Evolutionary conservation across 257 asterid genomes (phyloP).

Genomic region (Verbascum thapsus): DNA sequence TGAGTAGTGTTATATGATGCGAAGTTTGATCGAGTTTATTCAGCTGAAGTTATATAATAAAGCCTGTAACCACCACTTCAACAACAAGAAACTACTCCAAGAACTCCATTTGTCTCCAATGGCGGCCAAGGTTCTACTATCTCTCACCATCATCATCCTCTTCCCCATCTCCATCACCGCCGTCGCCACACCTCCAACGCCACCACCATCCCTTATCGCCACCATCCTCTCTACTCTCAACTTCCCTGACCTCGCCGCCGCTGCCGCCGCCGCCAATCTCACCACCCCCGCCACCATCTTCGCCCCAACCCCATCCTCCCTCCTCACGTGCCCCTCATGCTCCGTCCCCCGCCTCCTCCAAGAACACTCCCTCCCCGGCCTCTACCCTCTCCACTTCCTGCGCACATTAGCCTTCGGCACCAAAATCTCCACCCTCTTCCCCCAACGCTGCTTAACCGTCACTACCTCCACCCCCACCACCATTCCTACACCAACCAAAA

Average conservation of each 20-base stretch:
- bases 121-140: slow-evolving; percentile 22
- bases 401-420: slow-evolving; percentile 65
- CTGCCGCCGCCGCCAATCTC: slow-evolving; percentile 41
- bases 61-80: slow-evolving; percentile 26
- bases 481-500: slow-evolving; percentile 26
- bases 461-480: slow-evolving; percentile 37
- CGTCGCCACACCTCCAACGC: slow-evolving; percentile 27
- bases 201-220: slow-evolving; percentile 34
- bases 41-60: too few species aligned
- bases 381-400: slow-evolving; percentile 64
- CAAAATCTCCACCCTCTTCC: slow-evolving; percentile 54
- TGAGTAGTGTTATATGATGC: too few species aligned
- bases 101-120: slow-evolving; percentile 20
- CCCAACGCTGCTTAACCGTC: slow-evolving; percentile 69
- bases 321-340: slow-evolving; percentile 75
- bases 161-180: slow-evolving; percentile 16
- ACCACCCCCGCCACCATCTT: slow-evolving; percentile 72
- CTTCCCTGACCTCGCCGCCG: slow-evolving; percentile 52
- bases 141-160: slow-evolving; percentile 26
- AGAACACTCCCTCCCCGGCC: slow-evolving; percentile 72
- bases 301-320: slow-evolving; percentile 65
- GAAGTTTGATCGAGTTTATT: too few species aligned
- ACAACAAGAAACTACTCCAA: slow-evolving; percentile 19
- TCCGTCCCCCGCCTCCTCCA: slow-evolving; percentile 64
- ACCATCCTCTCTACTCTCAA: slow-evolving; percentile 59